Base-by-base conservation (phyloP, 2,329 filamentous ascomycete genomes). In the Diaporthe sp. region DNA sequence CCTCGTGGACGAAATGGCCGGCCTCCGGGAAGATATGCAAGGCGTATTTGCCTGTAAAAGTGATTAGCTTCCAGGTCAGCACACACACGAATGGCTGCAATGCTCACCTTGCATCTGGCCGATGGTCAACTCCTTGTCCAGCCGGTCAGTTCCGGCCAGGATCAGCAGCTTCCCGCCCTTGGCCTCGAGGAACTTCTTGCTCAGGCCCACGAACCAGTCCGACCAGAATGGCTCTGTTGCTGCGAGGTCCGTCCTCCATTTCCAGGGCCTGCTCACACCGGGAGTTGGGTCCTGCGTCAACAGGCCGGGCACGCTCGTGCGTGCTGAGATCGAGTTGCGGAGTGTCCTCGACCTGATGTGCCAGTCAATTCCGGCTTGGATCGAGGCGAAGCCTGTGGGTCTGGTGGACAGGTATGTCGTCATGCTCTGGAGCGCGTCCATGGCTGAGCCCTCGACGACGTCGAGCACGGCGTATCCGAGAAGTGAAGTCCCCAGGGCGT, bases 1-100 rank as follows among this genome's bases (percentile, higher is more conserved):
- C 97, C 83, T 99, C 97, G 78, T 99, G 97, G 74, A 99, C 92
- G 81, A 99, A 99, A 83, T 99, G 97, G 0, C 97, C 97, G 1
- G 97, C 95, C 82, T 98, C 95, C 0, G 97, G 96, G 80, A 98
- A 94, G 9, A 99, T 96, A 79, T 98, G 94, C 61, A 99, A 87
- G 74, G 98, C 95, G 82, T 98, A 99, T 88, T 98, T 98, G 7
- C 96, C 93, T 92, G 77, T 6, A 22, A 3, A 4, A 42, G 12
- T 37, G 34, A 12, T 75, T 34, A 76, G 75, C 79, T 57, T 17
- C 42, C 77, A 61, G 25, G 19, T 37, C 37, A 3, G 15, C 25
- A n/a, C 6, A 28, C 42, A 2, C 37, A 57, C 19, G 42, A 37
- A 17, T 13, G 37, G 4, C 68, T 15, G 39, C 75, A 67, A 75